Evolutionary conservation across 1,284 basidiomycete species (phyloP).

Genomic region (Anthracocystis setariae): DNA sequence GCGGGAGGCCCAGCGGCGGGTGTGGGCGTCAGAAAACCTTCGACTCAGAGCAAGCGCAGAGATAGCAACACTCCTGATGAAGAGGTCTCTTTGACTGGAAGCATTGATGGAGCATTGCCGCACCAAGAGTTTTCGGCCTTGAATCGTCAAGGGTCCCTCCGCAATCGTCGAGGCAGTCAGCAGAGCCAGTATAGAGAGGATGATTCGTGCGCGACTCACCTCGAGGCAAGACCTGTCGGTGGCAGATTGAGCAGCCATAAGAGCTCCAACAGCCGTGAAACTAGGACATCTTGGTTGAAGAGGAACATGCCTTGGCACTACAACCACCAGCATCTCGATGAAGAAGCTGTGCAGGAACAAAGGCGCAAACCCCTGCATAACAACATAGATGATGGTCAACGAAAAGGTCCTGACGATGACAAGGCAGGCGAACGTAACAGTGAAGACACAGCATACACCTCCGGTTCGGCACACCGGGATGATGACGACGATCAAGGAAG

Average conservation of each 20-base stretch:
- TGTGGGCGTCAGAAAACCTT: slow-evolving; percentile 21
- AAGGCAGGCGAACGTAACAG: slow-evolving; percentile 1
- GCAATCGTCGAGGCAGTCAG: slow-evolving; percentile 2
- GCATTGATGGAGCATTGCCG: slow-evolving; percentile 12
- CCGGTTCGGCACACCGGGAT: background rate
- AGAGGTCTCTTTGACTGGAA: background rate
- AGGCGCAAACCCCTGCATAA: background rate
- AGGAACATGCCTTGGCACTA: slow-evolving; percentile 16
- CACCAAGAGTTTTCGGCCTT: slow-evolving; percentile 6
- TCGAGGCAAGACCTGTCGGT: slow-evolving; percentile 10
- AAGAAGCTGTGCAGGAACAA: background rate
- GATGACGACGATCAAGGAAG: too few relatives aligned
- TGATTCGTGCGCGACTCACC: background rate
- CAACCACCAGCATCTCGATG: background rate
- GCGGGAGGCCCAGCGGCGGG: slow-evolving; percentile 35
- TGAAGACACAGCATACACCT: slow-evolving; percentile 17
- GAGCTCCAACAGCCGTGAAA: slow-evolving; percentile 5
- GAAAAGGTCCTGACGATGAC: background rate
- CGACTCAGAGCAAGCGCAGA: slow-evolving; percentile 15
- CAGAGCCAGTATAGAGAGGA: slow-evolving; percentile 2
- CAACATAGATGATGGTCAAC: background rate
- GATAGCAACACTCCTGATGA: slow-evolving; percentile 2
- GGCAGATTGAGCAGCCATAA: slow-evolving; percentile 5
- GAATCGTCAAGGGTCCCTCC: slow-evolving; percentile 12
- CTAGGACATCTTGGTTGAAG: slow-evolving; percentile 10